These are phyloP conservation scores for Trichoderma gamsii DNA, from an alignment of 495 filamentous ascomycete species.

Conservation along the genomic window DNA sequence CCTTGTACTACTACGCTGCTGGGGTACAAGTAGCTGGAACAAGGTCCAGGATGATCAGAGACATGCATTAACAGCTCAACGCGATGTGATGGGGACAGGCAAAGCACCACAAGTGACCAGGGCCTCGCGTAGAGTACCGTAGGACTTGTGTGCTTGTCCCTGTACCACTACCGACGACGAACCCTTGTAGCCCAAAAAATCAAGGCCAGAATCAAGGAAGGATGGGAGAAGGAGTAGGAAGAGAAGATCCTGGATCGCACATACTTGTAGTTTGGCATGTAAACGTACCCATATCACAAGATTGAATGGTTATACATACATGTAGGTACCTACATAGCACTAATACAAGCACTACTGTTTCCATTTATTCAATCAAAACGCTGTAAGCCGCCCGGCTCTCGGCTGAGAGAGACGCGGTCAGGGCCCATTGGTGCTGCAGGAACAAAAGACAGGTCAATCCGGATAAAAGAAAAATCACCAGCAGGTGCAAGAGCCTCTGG, in stretches of 20 bases:
- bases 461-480: background rate
- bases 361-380: background rate
- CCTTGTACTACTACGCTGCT: too few relatives aligned
- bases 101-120: background rate
- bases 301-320: too few relatives aligned
- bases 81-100: background rate
- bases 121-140: background rate
- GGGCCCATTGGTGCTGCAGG: constrained; percentile 11
- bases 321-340: too few relatives aligned
- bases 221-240: too few relatives aligned
- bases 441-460: background rate
- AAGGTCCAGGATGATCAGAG: background rate
- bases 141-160: background rate
- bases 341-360: background rate
- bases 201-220: too few relatives aligned
- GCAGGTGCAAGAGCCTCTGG: background rate
- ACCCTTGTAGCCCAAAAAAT: too few relatives aligned
- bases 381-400: background rate
- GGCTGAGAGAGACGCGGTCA: background rate
- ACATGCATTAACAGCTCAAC: background rate
- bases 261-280: too few relatives aligned
- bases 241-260: too few relatives aligned
- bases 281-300: background rate
- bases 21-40: background rate
- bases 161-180: background rate